These are phyloP conservation scores for Coniosporium tulheliwenetii DNA, from an alignment of 2,329 filamentous ascomycete genomes.

Conservation along the genomic window DNA sequence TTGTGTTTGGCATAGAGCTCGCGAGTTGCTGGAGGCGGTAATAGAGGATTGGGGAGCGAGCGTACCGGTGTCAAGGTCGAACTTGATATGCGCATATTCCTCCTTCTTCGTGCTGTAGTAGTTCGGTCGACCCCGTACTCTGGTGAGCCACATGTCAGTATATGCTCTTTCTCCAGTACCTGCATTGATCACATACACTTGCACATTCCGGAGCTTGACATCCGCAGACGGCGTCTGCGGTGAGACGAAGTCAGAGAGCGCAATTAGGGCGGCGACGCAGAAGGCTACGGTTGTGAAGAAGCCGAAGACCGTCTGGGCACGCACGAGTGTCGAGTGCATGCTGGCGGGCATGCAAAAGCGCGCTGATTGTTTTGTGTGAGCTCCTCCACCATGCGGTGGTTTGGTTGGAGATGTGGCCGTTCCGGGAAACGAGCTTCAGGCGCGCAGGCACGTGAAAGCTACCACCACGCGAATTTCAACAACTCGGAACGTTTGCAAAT, in stretches of 20 bases:
- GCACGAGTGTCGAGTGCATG: constrained; percentile 81
- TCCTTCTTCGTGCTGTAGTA: constrained; percentile 89
- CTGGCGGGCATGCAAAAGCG: constrained; percentile 12
- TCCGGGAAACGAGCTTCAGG: too few relatives aligned
- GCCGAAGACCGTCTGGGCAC: constrained; percentile 84
- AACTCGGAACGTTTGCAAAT: too few relatives aligned
- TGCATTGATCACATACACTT: constrained; percentile 49
- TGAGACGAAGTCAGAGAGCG: constrained; percentile 58
- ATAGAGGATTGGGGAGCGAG: neutral
- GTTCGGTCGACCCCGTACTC: constrained; percentile 74
- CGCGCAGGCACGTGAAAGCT: too few relatives aligned
- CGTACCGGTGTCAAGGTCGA: constrained; percentile 67
- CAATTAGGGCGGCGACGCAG: constrained; percentile 62
- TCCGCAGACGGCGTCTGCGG: constrained; percentile 52
- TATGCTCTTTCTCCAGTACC: neutral
- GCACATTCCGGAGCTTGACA: constrained; percentile 57
- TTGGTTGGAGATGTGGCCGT: too few relatives aligned
- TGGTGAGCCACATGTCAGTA: too few relatives aligned
- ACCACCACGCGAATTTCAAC: too few relatives aligned
- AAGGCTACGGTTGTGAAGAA: constrained; percentile 96
- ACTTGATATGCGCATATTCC: constrained; percentile 89
- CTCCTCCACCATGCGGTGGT: too few relatives aligned
- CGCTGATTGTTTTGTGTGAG: too few relatives aligned
- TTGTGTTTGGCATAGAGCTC: neutral
- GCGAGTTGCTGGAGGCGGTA: neutral